Evolutionary conservation across 257 asterid genomes (phyloP).

Genomic region (Jaltomata sinuosa): DNA sequence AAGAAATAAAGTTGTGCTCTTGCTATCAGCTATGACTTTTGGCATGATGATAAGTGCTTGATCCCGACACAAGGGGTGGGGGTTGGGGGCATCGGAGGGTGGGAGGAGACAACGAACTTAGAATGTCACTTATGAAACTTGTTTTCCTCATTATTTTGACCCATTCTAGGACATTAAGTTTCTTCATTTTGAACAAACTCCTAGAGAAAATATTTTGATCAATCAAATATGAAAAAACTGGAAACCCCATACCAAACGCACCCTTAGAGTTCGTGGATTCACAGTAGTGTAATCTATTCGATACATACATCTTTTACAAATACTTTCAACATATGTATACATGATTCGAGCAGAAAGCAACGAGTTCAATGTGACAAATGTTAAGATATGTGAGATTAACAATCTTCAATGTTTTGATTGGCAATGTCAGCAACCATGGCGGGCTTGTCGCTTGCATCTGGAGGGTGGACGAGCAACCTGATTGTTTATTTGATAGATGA

Average conservation of each 20-base stretch:
- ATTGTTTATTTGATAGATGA: slow-evolving; percentile 73
- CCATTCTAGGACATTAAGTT: too few relatives aligned
- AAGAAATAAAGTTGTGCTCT: background rate
- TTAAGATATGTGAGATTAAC: background rate
- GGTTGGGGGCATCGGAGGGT: background rate
- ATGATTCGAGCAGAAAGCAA: background rate
- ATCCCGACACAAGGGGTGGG: background rate
- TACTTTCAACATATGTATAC: background rate
- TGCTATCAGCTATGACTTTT: background rate
- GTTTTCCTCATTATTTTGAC: background rate
- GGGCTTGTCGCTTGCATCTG: slow-evolving; percentile 47
- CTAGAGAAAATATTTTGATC: too few relatives aligned
- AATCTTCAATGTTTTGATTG: background rate
- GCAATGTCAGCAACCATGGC: slow-evolving; percentile 42
- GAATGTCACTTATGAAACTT: background rate
- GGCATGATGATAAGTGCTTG: background rate
- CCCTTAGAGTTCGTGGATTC: background rate
- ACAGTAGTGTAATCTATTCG: background rate
- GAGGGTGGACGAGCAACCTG: slow-evolving; percentile 62
- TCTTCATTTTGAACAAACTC: too few relatives aligned
- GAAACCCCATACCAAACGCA: too few relatives aligned
- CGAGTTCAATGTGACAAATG: too few relatives aligned
- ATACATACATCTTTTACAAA: background rate
- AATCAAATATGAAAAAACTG: too few relatives aligned
- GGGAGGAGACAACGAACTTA: background rate